Base-by-base conservation (phyloP, 192 early-diverging fungal species). In the Tieghemiomyces parasiticus region DNA sequence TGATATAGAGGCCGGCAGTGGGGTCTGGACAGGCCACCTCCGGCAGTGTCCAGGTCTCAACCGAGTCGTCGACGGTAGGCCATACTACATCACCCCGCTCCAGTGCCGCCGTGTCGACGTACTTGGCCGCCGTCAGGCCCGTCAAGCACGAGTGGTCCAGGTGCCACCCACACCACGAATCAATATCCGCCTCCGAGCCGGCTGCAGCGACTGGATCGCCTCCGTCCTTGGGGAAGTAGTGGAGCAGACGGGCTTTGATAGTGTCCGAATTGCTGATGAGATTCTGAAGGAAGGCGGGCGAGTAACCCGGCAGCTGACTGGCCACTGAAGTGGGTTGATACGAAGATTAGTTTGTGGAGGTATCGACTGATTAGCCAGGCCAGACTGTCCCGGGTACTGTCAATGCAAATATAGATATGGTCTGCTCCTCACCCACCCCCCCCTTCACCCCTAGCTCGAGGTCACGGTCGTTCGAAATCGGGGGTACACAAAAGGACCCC, bases 111-210 rank as follows among this genome's bases (percentile, higher is more conserved):
- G 29, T 56, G 47, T 78, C 73, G 58, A 73, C 58, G 60, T 69
- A 84, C 70, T 84, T 78, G 50, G 84, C 79, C 52, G 71, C 66
- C 1, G 84, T 86, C 34, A 86, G 62, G 9, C 78, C 80, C 16
- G 84, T 86, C 46, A 86, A 66, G 1, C 71, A 70, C 9, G 71
- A 75, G 46, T 86, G 82, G 52, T 86, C 84, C 20, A 82, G 42
- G 59, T 86, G 84, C 73, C 81, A 74, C 19, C 84, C 84, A 35
- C 84, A 84, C 84, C 82, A 84, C 9, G 76, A 76, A 59, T 78
- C 83, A 60, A 73, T 72, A 64, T 69, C 66, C 25, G 64, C 65
- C 25, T 35, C 54, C 35, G 62, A 62, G 42, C 64, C 67, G 29
- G 25, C 47, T 3, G 48, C n/a, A 2, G 35, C 47, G 0, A 25